Evolutionary conservation across 2,329 filamentous ascomycete genomes (phyloP).

Genomic region (Trichoderma citrinoviride): DNA sequence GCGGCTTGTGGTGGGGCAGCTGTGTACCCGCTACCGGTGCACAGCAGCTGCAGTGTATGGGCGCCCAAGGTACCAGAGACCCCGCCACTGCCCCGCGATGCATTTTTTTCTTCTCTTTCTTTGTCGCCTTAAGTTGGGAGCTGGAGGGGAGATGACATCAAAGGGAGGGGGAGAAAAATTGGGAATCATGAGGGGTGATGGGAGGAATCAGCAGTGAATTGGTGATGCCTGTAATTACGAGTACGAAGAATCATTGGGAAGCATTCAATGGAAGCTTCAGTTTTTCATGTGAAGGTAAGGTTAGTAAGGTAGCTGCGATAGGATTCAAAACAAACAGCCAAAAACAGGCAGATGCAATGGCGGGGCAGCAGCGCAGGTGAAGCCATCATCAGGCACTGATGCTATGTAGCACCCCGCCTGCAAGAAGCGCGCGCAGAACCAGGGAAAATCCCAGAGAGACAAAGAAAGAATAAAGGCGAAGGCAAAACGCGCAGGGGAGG

Average conservation of each 20-base stretch:
- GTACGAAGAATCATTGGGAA: background rate
- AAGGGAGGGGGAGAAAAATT: background rate
- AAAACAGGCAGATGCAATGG: slow-evolving; percentile 2
- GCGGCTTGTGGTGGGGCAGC: slow-evolving; percentile 18
- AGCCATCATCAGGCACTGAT: background rate
- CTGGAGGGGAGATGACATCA: slow-evolving; percentile 23
- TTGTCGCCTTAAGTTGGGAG: background rate
- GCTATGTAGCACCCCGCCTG: too few species aligned
- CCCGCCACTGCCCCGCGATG: slow-evolving; percentile 22
- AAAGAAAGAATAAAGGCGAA: background rate
- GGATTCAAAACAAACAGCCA: background rate
- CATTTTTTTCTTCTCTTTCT: slow-evolving; percentile 9
- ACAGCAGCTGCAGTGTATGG: background rate
- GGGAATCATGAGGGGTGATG: background rate
- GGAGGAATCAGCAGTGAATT: background rate
- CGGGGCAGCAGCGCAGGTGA: background rate
- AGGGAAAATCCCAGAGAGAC: background rate
- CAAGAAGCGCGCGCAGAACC: too few species aligned
- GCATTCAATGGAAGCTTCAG: background rate
- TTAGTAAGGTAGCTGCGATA: too few species aligned
- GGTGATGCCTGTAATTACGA: background rate
- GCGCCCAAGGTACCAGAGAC: slow-evolving; percentile 5
- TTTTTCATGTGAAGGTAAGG: background rate
- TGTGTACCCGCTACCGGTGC: slow-evolving; percentile 4
- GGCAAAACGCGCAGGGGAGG: background rate